A percentile compares a stretch with the other conserved stretches of the same genome.
Evolutionary conservation across 139 green algal genomes (phyloP).

Genomic region (Asterochloris sp.): DNA sequence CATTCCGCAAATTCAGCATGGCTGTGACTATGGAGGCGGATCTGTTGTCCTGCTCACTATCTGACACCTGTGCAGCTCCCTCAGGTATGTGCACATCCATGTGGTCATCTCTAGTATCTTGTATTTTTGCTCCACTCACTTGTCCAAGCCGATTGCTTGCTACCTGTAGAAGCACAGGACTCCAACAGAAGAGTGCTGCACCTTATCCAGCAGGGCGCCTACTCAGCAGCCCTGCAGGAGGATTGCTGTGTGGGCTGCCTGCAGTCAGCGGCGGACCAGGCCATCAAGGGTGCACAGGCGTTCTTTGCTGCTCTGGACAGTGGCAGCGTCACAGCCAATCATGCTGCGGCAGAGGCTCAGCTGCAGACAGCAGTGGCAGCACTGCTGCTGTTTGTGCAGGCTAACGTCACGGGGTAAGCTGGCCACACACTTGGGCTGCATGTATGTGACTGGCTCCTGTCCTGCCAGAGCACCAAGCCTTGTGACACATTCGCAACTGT

Average conservation of each 20-base stretch:
- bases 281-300: background rate
- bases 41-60: no score
- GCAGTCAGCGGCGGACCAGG: background rate
- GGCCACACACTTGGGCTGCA: no score
- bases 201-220: background rate
- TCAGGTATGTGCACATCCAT: no score
- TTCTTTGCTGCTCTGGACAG: constrained; percentile 5
- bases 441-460: background rate
- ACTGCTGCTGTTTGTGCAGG: constrained; percentile 59
- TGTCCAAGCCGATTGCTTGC: no score
- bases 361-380: constrained; percentile 20
- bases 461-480: background rate
- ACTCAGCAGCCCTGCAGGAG: background rate
- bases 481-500: background rate
- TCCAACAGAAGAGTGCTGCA: background rate
- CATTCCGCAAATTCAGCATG: no score
- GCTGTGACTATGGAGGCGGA: no score
- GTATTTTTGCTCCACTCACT: no score
- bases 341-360: background rate
- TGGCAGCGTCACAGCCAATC: background rate
- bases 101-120: no score
- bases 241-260: background rate
- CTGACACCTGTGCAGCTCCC: no score
- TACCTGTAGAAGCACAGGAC: no score
- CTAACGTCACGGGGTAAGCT: constrained; percentile 66